Evolutionary conservation across 169 alveolate genomes (phyloP).

Genomic region (Theileria equi): DNA sequence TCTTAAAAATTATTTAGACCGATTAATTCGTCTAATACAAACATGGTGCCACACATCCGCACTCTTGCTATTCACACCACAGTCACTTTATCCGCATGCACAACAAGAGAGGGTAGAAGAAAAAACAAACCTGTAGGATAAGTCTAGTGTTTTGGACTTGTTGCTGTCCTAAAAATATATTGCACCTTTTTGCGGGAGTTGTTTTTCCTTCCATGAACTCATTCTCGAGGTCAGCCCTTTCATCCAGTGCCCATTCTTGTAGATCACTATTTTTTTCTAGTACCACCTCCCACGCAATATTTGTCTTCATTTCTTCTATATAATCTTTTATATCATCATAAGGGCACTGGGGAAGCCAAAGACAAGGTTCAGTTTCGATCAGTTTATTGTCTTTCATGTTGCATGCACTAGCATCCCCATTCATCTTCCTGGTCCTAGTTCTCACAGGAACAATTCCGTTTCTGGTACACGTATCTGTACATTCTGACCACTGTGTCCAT

Average conservation of each 20-base stretch:
- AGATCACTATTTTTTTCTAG: background rate
- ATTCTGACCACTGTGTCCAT: conserved; percentile 28
- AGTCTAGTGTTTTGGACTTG: conserved; percentile 40
- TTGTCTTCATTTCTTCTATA: background rate
- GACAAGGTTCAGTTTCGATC: conserved; percentile 7
- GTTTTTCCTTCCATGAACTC: background rate
- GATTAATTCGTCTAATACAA: too few species aligned
- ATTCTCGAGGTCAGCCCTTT: background rate
- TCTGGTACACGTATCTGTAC: conserved; percentile 14
- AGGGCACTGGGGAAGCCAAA: conserved; percentile 52
- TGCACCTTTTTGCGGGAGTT: conserved; percentile 5
- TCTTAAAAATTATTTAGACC: too few species aligned
- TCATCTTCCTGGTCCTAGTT: background rate
- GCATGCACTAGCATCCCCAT: background rate
- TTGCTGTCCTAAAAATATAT: conserved; percentile 45
- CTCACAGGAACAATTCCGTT: background rate
- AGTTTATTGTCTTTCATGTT: background rate
- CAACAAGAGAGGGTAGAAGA: too few species aligned
- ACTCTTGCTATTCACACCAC: too few species aligned
- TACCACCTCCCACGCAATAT: conserved; percentile 30
- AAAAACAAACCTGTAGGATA: conserved; percentile 38
- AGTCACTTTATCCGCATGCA: too few species aligned
- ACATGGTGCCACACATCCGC: too few species aligned
- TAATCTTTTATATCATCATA: background rate
- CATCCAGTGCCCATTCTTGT: background rate